Evolutionary conservation across 306 rosid species (phyloP).

Genomic region (Cicer yamashitae): DNA sequence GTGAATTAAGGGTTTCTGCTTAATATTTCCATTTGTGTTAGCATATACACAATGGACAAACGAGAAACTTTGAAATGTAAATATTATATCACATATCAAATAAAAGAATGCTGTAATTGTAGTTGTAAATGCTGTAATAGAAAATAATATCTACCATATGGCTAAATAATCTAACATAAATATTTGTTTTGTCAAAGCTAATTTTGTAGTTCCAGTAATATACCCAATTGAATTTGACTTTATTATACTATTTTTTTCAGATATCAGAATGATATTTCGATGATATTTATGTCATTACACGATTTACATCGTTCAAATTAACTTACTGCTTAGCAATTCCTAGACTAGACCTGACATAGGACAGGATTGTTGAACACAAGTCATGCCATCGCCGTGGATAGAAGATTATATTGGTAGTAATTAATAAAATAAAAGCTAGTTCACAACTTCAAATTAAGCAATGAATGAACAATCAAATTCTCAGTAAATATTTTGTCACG

Average conservation of each 20-base stretch:
- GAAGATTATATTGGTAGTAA: not conserved
- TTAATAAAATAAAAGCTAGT: slow-evolving; percentile 1
- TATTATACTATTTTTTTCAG: not conserved
- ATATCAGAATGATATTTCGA: not conserved
- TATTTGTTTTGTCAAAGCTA: not conserved
- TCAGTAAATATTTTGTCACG: not conserved
- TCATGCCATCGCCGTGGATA: not conserved
- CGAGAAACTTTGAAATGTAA: too few relatives aligned
- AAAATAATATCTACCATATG: not conserved
- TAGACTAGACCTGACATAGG: not conserved
- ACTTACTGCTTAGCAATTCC: not conserved
- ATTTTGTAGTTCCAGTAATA: too few relatives aligned
- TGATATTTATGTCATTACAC: not conserved
- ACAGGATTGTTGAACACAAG: slow-evolving; percentile 3
- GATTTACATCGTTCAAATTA: not conserved
- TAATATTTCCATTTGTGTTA: too few relatives aligned
- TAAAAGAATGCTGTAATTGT: not conserved
- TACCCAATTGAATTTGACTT: not conserved
- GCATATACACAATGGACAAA: too few relatives aligned
- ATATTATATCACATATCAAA: too few relatives aligned
- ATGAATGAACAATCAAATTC: slow-evolving; percentile 8
- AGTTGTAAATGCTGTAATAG: not conserved
- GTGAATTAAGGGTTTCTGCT: too few relatives aligned
- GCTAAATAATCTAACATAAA: not conserved
- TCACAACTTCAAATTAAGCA: slow-evolving; percentile 15